These are phyloP conservation scores for Miscanthus lutarioriparius DNA, from an alignment of 176 grass and related monocot species.

Conservation along the genomic window DNA sequence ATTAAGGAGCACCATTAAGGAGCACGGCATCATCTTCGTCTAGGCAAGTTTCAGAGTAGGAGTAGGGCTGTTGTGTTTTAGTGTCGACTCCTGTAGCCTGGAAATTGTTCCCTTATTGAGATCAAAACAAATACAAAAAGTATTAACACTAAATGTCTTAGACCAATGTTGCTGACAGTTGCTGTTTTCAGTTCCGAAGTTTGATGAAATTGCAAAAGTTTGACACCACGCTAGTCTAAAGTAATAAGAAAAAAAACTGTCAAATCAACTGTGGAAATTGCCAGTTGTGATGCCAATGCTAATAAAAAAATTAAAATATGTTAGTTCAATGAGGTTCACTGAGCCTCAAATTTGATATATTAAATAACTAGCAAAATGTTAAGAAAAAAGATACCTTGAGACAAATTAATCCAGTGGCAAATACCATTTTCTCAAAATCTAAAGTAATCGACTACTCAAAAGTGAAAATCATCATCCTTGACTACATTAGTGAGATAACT, in stretches of 20 bases:
- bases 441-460: neutral
- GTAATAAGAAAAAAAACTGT: neutral
- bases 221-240: neutral
- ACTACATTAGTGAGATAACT: neutral
- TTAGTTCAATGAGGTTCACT: neutral
- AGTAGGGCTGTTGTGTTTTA: constrained; percentile 10
- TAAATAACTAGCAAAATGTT: neutral
- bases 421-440: neutral
- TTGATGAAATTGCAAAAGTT: neutral
- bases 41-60: constrained; percentile 43
- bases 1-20: constrained; percentile 85
- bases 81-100: neutral
- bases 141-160: neutral
- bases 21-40: constrained; percentile 88
- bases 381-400: neutral
- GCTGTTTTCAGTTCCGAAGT: neutral
- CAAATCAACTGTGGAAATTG: neutral
- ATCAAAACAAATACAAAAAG: neutral
- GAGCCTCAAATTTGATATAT: neutral
- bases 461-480: neutral
- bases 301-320: neutral
- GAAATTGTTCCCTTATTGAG: neutral
- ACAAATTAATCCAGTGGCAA: neutral
- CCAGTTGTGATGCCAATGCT: neutral
- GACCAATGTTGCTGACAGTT: neutral